Evolutionary conservation across 2,329 filamentous ascomycete species (phyloP).

Genomic region (Graphilbum ipis-grandicollis): DNA sequence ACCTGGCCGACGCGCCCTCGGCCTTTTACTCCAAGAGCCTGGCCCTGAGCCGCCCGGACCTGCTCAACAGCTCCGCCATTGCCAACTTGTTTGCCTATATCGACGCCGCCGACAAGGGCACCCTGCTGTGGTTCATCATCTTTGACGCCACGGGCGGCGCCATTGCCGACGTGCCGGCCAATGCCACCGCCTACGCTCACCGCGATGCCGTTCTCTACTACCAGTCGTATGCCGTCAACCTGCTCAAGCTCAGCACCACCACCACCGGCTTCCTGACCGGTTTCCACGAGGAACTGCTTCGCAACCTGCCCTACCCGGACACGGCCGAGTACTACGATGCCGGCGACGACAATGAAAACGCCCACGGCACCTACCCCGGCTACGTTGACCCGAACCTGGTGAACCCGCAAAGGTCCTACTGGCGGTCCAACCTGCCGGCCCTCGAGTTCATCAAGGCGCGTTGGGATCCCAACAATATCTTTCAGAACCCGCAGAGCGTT

Average conservation of each 20-base stretch:
- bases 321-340: slow-evolving; percentile 2
- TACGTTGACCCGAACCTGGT: slow-evolving; percentile 38
- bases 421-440: slow-evolving; percentile 30
- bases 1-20: slow-evolving; percentile 26
- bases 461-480: slow-evolving; percentile 35
- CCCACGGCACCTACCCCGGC: slow-evolving; percentile 39
- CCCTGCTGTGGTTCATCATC: slow-evolving; percentile 40
- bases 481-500: slow-evolving; percentile 41
- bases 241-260: slow-evolving; percentile 24
- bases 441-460: slow-evolving; percentile 31
- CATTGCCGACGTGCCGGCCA: slow-evolving; percentile 32
- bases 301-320: slow-evolving; percentile 13
- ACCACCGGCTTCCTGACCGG: slow-evolving; percentile 33
- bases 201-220: slow-evolving; percentile 47
- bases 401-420: slow-evolving; percentile 32
- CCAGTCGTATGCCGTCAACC: slow-evolving; percentile 40
- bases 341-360: slow-evolving; percentile 10
- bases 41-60: slow-evolving; percentile 29
- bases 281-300: slow-evolving; percentile 26
- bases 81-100: slow-evolving; percentile 35
- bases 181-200: slow-evolving; percentile 45
- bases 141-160: slow-evolving; percentile 46
- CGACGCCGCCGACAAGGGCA: slow-evolving; percentile 28
- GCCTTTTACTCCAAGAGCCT: slow-evolving; percentile 42
- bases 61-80: slow-evolving; percentile 27